Percentiles rank a stretch among this genome's conserved stretches.
Evolutionary conservation across 2,329 filamentous ascomycete species (phyloP).

Genomic region (Epicoccum nigrum): DNA sequence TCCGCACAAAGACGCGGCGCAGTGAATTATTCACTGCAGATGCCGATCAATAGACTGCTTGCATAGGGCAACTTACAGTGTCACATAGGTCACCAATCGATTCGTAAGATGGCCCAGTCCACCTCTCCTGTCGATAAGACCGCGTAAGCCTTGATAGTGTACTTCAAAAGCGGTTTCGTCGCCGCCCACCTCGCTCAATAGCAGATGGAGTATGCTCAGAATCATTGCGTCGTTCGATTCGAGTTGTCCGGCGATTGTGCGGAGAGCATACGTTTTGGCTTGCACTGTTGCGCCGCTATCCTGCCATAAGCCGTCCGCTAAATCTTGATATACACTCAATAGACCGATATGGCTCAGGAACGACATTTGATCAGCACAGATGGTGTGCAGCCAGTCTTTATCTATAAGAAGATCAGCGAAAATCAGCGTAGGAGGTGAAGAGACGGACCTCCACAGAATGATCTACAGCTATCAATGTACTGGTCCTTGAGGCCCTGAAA

Average conservation of each 20-base stretch:
- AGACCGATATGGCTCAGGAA: conserved; percentile 44
- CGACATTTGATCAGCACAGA: conserved; percentile 38
- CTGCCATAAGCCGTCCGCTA: conserved; percentile 33
- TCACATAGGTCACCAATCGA: conserved; percentile 33
- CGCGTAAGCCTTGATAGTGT: conserved; percentile 36
- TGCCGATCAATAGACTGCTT: not conserved
- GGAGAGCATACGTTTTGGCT: conserved; percentile 40
- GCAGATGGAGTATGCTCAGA: conserved; percentile 40
- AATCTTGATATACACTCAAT: conserved; percentile 43
- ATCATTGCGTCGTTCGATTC: conserved; percentile 39
- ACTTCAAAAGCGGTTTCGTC: conserved; percentile 39
- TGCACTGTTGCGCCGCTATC: conserved; percentile 41
- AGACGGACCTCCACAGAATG: conserved; percentile 31
- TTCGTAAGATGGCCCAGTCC: conserved; percentile 25
- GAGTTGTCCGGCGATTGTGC: conserved; percentile 35
- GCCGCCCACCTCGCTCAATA: conserved; percentile 40
- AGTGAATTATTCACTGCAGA: no score
- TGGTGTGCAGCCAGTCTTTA: conserved; percentile 33
- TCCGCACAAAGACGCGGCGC: not conserved
- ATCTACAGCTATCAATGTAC: conserved; percentile 29
- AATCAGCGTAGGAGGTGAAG: no score
- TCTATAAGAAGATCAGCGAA: conserved; percentile 22
- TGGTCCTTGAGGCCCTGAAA: conserved; percentile 31
- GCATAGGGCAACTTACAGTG: conserved; percentile 28
- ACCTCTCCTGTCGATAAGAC: conserved; percentile 35